Conservation (phyloP, 306 rosid species). For the Glycyrrhiza uralensis region DNA sequence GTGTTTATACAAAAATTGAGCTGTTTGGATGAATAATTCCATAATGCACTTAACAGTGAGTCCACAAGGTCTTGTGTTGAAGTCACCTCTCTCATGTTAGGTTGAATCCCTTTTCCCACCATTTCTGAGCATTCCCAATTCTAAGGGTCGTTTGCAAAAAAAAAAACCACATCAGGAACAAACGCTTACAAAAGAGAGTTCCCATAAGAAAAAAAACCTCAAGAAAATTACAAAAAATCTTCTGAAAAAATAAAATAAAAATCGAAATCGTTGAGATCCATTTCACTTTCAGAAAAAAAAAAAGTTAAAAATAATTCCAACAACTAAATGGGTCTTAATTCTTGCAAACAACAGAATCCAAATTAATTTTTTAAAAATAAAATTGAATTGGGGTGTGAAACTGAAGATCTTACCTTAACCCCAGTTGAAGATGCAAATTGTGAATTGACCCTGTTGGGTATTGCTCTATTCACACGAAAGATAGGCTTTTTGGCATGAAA, state of each 20-base stretch:
- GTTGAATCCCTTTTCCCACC: conserved; percentile 83
- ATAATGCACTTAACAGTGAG: conserved; percentile 52
- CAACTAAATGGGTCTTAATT: not conserved
- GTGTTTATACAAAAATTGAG: too few relatives aligned
- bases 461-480: conserved; percentile 23
- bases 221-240: not conserved
- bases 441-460: conserved; percentile 13
- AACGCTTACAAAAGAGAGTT: not conserved
- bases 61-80: conserved; percentile 73
- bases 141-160: conserved; percentile 37
- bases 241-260: not conserved
- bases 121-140: conserved; percentile 60
- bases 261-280: not conserved
- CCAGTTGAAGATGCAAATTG: conserved; percentile 25
- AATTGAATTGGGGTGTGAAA: not conserved
- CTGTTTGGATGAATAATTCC: too few relatives aligned
- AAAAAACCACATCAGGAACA: not conserved
- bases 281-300: too few relatives aligned
- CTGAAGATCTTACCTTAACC: conserved; percentile 41
- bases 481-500: conserved; percentile 36
- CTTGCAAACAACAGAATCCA: not conserved
- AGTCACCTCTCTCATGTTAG: conserved; percentile 65
- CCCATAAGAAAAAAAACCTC: not conserved
- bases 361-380: not conserved
- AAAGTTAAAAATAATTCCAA: not conserved